Conservation (phyloP, 345 rosid genomes). For the Bruguiera sexangula region DNA sequence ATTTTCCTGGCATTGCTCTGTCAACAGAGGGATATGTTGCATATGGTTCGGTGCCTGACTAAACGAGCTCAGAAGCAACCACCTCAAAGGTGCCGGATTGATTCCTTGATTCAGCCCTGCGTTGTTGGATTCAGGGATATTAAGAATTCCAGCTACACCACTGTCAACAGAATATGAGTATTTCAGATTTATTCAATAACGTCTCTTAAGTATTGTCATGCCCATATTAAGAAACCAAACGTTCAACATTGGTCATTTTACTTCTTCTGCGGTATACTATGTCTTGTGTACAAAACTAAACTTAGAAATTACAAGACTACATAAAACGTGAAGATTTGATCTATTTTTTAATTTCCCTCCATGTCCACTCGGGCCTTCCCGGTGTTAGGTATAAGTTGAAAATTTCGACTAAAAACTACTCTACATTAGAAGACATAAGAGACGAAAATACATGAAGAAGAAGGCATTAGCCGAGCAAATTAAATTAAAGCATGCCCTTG, state of each 20-base stretch:
- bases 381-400: too few species aligned
- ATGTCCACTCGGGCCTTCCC: too few species aligned
- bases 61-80: constrained; percentile 13
- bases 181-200: too few species aligned
- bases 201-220: neutral
- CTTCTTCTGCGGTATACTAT: neutral
- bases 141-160: too few species aligned
- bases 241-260: neutral
- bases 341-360: too few species aligned
- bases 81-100: constrained; percentile 1
- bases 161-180: too few species aligned
- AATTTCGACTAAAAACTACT: too few species aligned
- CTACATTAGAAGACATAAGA: too few species aligned
- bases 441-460: too few species aligned
- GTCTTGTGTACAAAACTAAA: neutral
- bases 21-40: constrained; percentile 12
- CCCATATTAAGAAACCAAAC: neutral
- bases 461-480: too few species aligned
- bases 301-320: neutral
- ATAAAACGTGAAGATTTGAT: too few species aligned
- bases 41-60: constrained; percentile 18
- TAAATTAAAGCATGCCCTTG: too few species aligned
- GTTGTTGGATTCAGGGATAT: neutral
- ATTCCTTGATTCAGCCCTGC: constrained; percentile 18
- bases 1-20: constrained; percentile 11